Base-by-base conservation (phyloP, 495 filamentous ascomycete genomes). In the Paragyromitra xinjiangensis region DNA sequence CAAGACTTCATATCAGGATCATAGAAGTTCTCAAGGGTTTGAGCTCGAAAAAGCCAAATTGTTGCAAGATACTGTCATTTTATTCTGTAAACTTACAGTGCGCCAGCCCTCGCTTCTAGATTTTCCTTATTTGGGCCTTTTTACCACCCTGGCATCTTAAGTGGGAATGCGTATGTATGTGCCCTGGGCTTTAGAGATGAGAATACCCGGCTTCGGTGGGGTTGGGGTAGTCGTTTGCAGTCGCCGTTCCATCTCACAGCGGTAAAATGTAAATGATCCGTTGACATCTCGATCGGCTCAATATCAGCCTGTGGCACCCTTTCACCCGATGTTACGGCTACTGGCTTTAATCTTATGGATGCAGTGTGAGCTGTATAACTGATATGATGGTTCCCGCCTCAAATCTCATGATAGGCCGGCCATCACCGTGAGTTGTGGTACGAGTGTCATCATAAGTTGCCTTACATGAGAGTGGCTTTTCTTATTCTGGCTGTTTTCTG, bases 181-280 rank as follows among this genome's bases (percentile, higher is more conserved):
- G 39, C 42, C 8, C 48, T 53, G 19, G 40, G 16, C 19, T 71
- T 51, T 53, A 71, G 56, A 71, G 56, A 6, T 74, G 50, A 63
- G 59, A 75, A 75, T 75, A 75, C 66, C 73, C 73, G 73, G 66
- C 45, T 62, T 69, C 11, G 37, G 56, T 37, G 55, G 72, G 64
- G 63, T 19, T 51, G 16, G 45, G 44, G 29, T 42, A n/a, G 69
- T 22, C 64, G 29, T 64, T 65, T 29, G 39, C 19, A 19, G 29
- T 19, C 45, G 26, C 9, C 29, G 37, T 64, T 55, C 63, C 16
- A 29, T 42, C 29, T 69, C 37, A 14, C 29, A 69, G 22, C 64
- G 64, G 39, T 56, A 75, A 68, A 40, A 67, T 68, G 42, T 68
- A 59, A 53, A 56, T 12, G 19, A 26, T 29, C 19, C 37, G 9